These are phyloP conservation scores for Oryza nivara DNA, from an alignment of 176 grass and related monocot genomes.

Conservation along the genomic window DNA sequence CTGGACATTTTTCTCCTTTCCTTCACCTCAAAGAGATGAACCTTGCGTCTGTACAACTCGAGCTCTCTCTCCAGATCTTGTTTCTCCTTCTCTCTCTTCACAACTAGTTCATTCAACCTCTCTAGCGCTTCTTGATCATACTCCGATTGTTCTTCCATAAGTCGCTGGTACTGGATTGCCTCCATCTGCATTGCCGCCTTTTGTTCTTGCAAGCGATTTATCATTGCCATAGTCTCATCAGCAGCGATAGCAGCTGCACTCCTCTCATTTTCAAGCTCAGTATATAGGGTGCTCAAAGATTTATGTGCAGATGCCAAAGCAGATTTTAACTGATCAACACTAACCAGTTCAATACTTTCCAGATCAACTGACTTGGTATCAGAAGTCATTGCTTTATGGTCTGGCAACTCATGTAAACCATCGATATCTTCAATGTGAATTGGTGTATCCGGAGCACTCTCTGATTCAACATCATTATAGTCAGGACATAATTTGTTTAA, in stretches of 20 bases:
- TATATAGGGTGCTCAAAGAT: conserved; percentile 72
- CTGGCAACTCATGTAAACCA: conserved; percentile 52
- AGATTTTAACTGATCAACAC: conserved; percentile 69
- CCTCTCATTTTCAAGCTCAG: conserved; percentile 95
- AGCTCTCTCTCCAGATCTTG: conserved; percentile 88
- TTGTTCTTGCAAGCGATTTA: conserved; percentile 98
- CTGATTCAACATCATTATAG: conserved; percentile 52
- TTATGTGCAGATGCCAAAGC: conserved; percentile 61
- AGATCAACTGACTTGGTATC: conserved; percentile 61
- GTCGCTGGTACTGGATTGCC: conserved; percentile 92
- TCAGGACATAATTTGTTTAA: conserved; percentile 40
- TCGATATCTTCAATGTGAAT: conserved; percentile 47
- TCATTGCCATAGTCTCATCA: conserved; percentile 99
- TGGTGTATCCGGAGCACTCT: conserved; percentile 46
- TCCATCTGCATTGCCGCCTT: conserved; percentile 99
- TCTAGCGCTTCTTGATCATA: conserved; percentile 98
- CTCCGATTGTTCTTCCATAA: conserved; percentile 98
- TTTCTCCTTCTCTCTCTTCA: conserved; percentile 94
- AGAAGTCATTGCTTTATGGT: conserved; percentile 45
- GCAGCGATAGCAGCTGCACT: conserved; percentile 84
- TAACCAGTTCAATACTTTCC: conserved; percentile 60
- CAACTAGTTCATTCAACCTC: conserved; percentile 81
- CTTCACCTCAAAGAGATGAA: conserved; percentile 73
- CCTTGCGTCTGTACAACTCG: conserved; percentile 59
- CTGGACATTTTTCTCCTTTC: conserved; percentile 57